These are phyloP conservation scores for sorghum (Sorghum bicolor) DNA, from an alignment of 176 grass and related monocot genomes.

Conservation along the genomic window DNA sequence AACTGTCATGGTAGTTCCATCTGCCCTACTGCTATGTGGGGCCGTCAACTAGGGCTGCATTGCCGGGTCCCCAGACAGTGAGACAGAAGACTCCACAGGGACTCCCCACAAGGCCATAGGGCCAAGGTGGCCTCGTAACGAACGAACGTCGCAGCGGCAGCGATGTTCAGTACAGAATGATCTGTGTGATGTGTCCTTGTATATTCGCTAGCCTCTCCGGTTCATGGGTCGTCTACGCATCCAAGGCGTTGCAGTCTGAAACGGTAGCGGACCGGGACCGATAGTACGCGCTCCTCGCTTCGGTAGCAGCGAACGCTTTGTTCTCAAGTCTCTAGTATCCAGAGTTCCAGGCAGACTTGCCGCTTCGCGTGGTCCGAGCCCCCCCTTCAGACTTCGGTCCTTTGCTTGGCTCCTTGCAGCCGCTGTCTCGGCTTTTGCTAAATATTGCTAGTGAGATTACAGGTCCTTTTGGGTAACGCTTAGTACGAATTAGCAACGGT, in stretches of 20 bases:
- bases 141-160: background rate
- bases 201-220: background rate
- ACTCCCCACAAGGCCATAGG: too few relatives aligned
- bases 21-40: background rate
- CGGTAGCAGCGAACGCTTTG: conserved; percentile 24
- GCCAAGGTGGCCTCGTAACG: background rate
- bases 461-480: background rate
- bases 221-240: background rate
- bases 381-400: too few relatives aligned
- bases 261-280: background rate
- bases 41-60: background rate
- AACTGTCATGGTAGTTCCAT: background rate
- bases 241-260: background rate
- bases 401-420: too few relatives aligned
- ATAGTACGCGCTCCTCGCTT: conserved; percentile 1
- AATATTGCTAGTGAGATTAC: background rate
- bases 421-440: background rate
- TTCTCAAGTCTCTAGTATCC: conserved; percentile 2
- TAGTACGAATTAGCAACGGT: background rate
- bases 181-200: background rate
- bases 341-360: background rate
- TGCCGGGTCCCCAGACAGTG: background rate
- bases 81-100: background rate
- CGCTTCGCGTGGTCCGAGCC: too few relatives aligned
- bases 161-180: background rate